phyloP scores from a whole-genome alignment of 495 filamentous ascomycete genomes.

The Penicillium odoratum region DNA sequence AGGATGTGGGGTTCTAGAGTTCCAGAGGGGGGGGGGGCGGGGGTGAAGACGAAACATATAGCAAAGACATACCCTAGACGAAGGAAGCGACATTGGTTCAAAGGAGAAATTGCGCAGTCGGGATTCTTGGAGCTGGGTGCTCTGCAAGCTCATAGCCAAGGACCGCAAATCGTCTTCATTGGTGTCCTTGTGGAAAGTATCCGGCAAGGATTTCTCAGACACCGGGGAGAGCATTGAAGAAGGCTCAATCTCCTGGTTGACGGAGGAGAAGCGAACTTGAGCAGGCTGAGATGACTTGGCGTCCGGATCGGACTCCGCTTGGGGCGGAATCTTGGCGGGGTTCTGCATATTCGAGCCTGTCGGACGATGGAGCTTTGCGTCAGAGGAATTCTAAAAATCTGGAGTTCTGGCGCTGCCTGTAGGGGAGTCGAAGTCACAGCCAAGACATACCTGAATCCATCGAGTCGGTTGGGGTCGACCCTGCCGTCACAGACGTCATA shows the following conservation, averaged over 20 bases:
- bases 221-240: constrained; percentile 35
- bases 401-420: constrained; percentile 4
- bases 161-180: constrained; percentile 65
- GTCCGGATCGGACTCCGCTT: constrained; percentile 31
- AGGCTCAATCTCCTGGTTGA: constrained; percentile 72
- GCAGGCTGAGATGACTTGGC: constrained; percentile 35
- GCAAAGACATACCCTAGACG: constrained; percentile 68
- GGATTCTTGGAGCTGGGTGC: constrained; percentile 72
- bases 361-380: constrained; percentile 12
- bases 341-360: constrained; percentile 25
- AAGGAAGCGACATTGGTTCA: constrained; percentile 83
- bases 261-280: constrained; percentile 79
- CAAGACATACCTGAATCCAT: constrained; percentile 41
- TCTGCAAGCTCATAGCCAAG: constrained; percentile 69
- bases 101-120: constrained; percentile 82
- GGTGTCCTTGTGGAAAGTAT: constrained; percentile 34
- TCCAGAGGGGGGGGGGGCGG: neutral
- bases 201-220: constrained; percentile 22
- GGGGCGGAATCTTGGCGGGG: constrained; percentile 30
- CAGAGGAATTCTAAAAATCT: constrained; percentile 8
- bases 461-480: constrained; percentile 27
- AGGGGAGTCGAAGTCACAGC: constrained; percentile 6
- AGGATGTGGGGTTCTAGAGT: neutral
- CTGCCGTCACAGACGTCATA: constrained; percentile 48
- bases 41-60: neutral